Base-by-base conservation (phyloP, 2,329 filamentous ascomycete genomes). In the Chalara sp. region DNA sequence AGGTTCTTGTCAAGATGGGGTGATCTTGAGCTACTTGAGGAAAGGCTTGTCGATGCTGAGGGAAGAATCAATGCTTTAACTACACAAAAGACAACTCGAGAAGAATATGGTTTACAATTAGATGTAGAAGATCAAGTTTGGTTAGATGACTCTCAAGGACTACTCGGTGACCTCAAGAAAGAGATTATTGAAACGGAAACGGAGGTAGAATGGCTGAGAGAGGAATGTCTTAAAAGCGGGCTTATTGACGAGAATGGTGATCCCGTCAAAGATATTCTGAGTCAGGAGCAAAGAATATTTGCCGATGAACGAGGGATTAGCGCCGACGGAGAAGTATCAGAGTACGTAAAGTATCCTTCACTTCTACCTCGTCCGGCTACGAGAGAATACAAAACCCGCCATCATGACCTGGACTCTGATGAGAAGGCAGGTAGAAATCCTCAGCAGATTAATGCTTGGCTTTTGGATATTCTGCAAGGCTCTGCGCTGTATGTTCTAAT, bases 241-340 rank as follows among this genome's bases (percentile, higher is more conserved):
- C 42, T 63, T 7, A 51, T 63, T 5, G 58, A 63, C 37, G 53
- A 62, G 10, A 41, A 53, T 41, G 59, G 54, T 6, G 49, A 61
- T 1, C 58, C 58, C 4, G 54, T 52, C 2, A 40, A 48, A 31
- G 21, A 21, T 21, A 49, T 60, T 7, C 31, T 50, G 11, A 47
- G 4, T 6, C 41, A 46, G 12, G 57, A 56, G 13, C 33, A 47
- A 31, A 21, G 21, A 21, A 21, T 21, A 21, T 53, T 56, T 35
- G 33, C 12, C 6, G 11, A 48, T 6, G 44, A 51, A 1, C 37
- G 37, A 3, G 11, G 12, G 28, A 8, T 57, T n/a, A 47, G 50
- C 21, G 30, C 48, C 12, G 12, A 37, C 6, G 32, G 44, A 6
- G 44, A 51, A 6, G 49, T 21, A 5, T 61, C 59, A 32, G 56